Evolutionary conservation across 176 grass and related monocot species (phyloP).

Genomic region (Lolium perenne): DNA sequence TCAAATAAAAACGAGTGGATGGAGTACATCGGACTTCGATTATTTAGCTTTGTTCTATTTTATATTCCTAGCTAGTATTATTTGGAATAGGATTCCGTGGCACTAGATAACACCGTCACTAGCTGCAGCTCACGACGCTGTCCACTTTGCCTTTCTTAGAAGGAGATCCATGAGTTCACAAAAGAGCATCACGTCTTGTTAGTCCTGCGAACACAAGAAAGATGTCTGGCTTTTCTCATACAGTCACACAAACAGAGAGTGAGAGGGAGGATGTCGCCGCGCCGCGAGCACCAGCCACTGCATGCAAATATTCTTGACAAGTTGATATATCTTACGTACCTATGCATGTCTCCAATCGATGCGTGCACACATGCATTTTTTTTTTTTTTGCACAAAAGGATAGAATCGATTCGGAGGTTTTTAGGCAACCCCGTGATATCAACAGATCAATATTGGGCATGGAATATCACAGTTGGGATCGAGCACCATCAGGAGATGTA

Average conservation of each 20-base stretch:
- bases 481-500: background rate
- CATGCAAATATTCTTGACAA: background rate
- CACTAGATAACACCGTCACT: background rate
- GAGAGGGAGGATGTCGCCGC: background rate
- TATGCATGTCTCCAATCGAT: background rate
- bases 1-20: background rate
- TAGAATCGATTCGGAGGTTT: conserved; percentile 14
- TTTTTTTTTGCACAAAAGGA: conserved; percentile 4
- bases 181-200: background rate
- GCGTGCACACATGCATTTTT: background rate
- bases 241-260: background rate
- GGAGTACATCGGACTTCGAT: background rate
- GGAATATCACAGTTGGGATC: background rate
- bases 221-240: conserved; percentile 5
- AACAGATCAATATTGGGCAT: background rate
- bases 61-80: background rate
- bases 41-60: background rate
- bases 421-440: background rate
- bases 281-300: background rate
- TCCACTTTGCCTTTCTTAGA: background rate
- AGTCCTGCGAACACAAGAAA: background rate
- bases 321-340: conserved; percentile 1
- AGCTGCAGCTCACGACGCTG: background rate
- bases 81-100: conserved; percentile 20
- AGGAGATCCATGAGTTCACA: background rate